Conservation (phyloP, 2,329 filamentous ascomycete genomes). For the Pseudovirgaria hyperparasitica region DNA sequence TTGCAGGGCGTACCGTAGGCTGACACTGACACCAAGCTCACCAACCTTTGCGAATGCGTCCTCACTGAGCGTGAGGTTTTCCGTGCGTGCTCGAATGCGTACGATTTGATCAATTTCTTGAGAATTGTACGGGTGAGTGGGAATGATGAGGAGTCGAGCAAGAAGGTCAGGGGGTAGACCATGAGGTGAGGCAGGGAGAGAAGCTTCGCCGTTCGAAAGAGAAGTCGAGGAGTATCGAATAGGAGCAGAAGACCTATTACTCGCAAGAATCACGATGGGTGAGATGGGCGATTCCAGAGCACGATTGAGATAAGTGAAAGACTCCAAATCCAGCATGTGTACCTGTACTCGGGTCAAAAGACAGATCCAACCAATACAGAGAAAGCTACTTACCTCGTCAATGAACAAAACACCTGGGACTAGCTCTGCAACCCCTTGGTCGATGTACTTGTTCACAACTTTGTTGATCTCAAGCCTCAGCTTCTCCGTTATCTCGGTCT, state of each 20-base stretch:
- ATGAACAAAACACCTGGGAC: slow-evolving; percentile 98
- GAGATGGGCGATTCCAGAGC: slow-evolving; percentile 92
- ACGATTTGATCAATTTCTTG: slow-evolving; percentile 92
- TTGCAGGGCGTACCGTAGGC: slow-evolving; percentile 85
- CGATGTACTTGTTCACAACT: slow-evolving; percentile 97
- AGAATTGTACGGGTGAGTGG: slow-evolving; percentile 76
- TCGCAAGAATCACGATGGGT: slow-evolving; percentile 93
- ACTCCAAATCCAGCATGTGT: slow-evolving; percentile 98
- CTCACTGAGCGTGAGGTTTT: slow-evolving; percentile 67
- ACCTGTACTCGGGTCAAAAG: slow-evolving; percentile 57
- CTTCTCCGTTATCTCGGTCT: slow-evolving; percentile 99
- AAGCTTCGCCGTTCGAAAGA: slow-evolving; percentile 68
- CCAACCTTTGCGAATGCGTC: slow-evolving; percentile 78
- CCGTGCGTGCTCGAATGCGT: slow-evolving; percentile 67
- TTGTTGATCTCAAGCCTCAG: slow-evolving; percentile 94
- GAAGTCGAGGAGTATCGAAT: too few relatives aligned
- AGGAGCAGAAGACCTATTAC: slow-evolving; percentile 86
- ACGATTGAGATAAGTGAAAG: slow-evolving; percentile 97
- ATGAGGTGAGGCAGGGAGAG: slow-evolving; percentile 57
- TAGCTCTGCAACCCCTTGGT: slow-evolving; percentile 92
- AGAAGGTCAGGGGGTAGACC: slow-evolving; percentile 91
- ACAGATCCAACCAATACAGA: slow-evolving; percentile 3
- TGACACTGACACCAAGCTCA: slow-evolving; percentile 77
- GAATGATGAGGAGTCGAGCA: slow-evolving; percentile 86
- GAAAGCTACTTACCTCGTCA: slow-evolving; percentile 60